Evolutionary conservation across 129 eudicot genomes (phyloP).

Genomic region (Calendula officinalis): DNA sequence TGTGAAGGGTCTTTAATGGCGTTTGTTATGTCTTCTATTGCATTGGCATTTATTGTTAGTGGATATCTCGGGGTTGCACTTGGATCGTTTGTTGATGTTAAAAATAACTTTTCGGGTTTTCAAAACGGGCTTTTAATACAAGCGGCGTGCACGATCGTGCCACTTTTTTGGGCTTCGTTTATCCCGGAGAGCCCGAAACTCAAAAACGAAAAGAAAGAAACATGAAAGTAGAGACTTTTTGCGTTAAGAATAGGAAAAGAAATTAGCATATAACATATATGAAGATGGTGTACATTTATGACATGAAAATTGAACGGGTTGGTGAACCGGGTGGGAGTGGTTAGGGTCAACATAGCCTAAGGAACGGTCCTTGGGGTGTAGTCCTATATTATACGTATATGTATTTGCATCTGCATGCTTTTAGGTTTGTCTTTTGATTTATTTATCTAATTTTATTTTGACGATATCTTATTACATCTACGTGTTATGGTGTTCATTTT

Average conservation of each 20-base stretch:
- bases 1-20: constrained; percentile 98
- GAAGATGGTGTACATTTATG: not conserved
- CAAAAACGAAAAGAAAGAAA: constrained; percentile 34
- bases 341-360: constrained; percentile 7
- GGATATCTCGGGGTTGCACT: constrained; percentile 91
- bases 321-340: no score
- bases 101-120: constrained; percentile 66
- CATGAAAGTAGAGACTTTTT: constrained; percentile 18
- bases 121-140: constrained; percentile 56
- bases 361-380: not conserved
- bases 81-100: constrained; percentile 51
- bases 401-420: not conserved
- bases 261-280: not conserved
- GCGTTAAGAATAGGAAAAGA: not conserved
- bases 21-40: constrained; percentile 71
- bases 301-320: not conserved
- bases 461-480: not conserved
- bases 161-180: constrained; percentile 65
- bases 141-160: constrained; percentile 63
- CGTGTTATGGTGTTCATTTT: not conserved
- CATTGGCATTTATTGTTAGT: constrained; percentile 70
- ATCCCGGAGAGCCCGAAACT: constrained; percentile 50
- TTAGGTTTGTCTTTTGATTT: not conserved
- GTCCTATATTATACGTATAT: not conserved
- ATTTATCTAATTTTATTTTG: not conserved